Conservation (phyloP, 139 green algal species). For the Prasinococcaceae sp. region DNA sequence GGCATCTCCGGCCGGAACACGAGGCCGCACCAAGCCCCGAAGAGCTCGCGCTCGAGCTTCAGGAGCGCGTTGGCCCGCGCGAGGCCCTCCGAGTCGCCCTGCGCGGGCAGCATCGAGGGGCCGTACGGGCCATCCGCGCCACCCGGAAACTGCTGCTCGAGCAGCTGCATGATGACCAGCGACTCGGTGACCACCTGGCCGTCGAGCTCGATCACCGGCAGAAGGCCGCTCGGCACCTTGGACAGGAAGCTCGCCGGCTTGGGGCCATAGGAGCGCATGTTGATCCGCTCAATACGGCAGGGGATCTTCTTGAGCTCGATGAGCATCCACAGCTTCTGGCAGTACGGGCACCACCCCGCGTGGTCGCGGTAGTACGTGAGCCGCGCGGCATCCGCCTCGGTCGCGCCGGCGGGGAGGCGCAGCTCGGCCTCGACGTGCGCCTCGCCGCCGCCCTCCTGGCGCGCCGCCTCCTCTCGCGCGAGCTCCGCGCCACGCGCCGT, state of each 20-base stretch:
- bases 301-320: constrained; percentile 89
- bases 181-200: constrained; percentile 56
- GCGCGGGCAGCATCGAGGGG: constrained; percentile 3
- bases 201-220: constrained; percentile 82
- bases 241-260: constrained; percentile 41
- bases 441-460: no score
- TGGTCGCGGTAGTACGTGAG: constrained; percentile 52
- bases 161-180: constrained; percentile 19
- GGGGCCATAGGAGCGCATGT: constrained; percentile 79
- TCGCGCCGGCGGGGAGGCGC: no score
- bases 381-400: no score
- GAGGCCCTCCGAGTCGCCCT: constrained; percentile 1
- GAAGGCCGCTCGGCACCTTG: constrained; percentile 41
- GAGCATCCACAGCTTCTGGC: constrained; percentile 61
- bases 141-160: constrained; percentile 8
- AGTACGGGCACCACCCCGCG: constrained; percentile 55
- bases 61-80: constrained; percentile 11
- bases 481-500: no score
- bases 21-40: constrained; percentile 18
- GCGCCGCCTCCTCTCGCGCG: no score
- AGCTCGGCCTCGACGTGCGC: no score
- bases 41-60: constrained; percentile 16
- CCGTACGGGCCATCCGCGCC: neutral
- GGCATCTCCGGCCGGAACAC: constrained; percentile 11
- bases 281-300: constrained; percentile 35